Evolutionary conservation across 192 early-diverging fungal species (phyloP).

Genomic region (Backusella macrospora): DNA sequence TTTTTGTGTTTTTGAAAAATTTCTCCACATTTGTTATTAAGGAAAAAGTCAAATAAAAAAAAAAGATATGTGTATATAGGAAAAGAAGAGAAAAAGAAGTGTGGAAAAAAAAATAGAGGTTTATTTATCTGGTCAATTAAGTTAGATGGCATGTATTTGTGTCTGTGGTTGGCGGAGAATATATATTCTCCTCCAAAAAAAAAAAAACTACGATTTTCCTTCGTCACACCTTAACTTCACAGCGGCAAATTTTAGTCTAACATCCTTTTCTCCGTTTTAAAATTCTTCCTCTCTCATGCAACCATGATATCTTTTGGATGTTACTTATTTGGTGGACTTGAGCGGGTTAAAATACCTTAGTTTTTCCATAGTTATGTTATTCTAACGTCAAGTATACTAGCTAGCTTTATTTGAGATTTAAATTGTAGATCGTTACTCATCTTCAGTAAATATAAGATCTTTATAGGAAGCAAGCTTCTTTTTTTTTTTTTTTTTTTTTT

Average conservation of each 20-base stretch:
- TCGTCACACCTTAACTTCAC: neutral
- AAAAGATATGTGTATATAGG: neutral
- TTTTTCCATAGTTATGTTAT: too few relatives aligned
- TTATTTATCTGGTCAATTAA: neutral
- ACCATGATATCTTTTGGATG: neutral
- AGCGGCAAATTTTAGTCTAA: neutral
- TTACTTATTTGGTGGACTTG: too few relatives aligned
- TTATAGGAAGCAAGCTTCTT: too few relatives aligned
- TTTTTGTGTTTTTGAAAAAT: slow-evolving; percentile 36
- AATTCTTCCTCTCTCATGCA: neutral
- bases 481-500: too few relatives aligned
- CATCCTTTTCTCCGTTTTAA: slow-evolving; percentile 2
- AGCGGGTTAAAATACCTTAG: too few relatives aligned
- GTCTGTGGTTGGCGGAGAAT: neutral
- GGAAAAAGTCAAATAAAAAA: neutral
- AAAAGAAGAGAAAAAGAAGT: neutral
- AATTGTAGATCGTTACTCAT: too few relatives aligned
- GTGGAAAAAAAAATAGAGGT: neutral
- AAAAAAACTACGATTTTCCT: neutral
- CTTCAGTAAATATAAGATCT: too few relatives aligned
- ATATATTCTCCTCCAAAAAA: neutral
- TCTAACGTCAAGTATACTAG: too few relatives aligned
- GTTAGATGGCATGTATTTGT: neutral
- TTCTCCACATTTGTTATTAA: slow-evolving; percentile 40
- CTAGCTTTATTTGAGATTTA: too few relatives aligned